Conservation (phyloP, 2,329 filamentous ascomycete species). For the Knufia petricola region DNA sequence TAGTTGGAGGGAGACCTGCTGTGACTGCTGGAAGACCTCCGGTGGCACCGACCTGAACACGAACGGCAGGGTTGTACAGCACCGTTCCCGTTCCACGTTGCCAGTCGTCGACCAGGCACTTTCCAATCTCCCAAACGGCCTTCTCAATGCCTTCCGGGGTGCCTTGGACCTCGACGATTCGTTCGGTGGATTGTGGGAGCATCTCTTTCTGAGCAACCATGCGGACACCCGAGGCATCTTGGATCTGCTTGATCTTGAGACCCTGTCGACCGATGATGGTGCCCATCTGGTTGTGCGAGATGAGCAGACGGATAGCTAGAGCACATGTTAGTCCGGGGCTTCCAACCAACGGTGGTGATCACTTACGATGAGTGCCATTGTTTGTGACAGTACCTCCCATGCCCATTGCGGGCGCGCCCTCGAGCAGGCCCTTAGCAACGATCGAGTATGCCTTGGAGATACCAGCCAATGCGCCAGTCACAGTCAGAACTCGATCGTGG, state of each 20-base stretch:
- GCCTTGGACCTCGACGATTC: slow-evolving; percentile 93
- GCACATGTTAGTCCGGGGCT: slow-evolving; percentile 17
- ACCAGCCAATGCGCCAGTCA: slow-evolving; percentile 79
- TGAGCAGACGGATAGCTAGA: slow-evolving; percentile 87
- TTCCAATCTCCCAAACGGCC: slow-evolving; percentile 97
- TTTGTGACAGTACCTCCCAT: slow-evolving; percentile 85
- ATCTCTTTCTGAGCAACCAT: slow-evolving; percentile 99
- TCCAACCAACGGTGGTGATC: not conserved
- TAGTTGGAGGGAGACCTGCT: slow-evolving; percentile 29
- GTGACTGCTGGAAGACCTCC: slow-evolving; percentile 44
- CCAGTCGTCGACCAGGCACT: slow-evolving; percentile 96
- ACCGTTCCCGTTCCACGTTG: slow-evolving; percentile 95
- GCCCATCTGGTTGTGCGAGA: slow-evolving; percentile 99
- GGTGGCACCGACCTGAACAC: slow-evolving; percentile 60
- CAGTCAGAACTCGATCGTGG: slow-evolving; percentile 91
- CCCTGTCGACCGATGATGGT: slow-evolving; percentile 96
- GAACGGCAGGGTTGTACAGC: slow-evolving; percentile 91
- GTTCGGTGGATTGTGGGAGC: slow-evolving; percentile 96
- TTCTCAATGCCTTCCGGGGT: slow-evolving; percentile 91
- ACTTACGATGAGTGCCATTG: slow-evolving; percentile 90
- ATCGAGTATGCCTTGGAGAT: slow-evolving; percentile 89
- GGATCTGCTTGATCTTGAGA: slow-evolving; percentile 98
- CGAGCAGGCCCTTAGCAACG: slow-evolving; percentile 81
- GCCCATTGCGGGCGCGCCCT: slow-evolving; percentile 87
- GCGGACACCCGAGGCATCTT: slow-evolving; percentile 89